Conservation (phyloP, 1,284 basidiomycete genomes). For the Ceratobasidium sp. region DNA sequence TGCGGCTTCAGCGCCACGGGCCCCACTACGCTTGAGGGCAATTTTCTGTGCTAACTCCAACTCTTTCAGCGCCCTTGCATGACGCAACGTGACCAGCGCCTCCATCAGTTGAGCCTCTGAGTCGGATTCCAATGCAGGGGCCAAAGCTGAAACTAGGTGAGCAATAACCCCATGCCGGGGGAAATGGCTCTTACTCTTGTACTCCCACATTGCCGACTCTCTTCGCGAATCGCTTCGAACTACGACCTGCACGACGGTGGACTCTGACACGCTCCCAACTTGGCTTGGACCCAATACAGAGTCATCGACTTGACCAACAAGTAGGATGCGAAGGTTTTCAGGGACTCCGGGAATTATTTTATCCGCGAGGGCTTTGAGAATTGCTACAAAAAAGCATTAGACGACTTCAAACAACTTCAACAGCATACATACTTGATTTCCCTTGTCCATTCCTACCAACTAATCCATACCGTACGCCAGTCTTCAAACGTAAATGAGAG, state of each 20-base stretch:
- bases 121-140: slow-evolving; percentile 46
- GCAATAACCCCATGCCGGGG: not conserved
- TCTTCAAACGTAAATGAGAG: slow-evolving; percentile 41
- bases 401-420: slow-evolving; percentile 19
- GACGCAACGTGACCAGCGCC: slow-evolving; percentile 44
- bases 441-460: slow-evolving; percentile 60
- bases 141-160: slow-evolving; percentile 41
- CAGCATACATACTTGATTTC: slow-evolving; percentile 54
- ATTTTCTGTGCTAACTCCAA: slow-evolving; percentile 60
- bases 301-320: slow-evolving; percentile 60
- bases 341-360: slow-evolving; percentile 60
- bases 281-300: slow-evolving; percentile 45
- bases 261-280: slow-evolving; percentile 33
- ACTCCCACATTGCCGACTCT: slow-evolving; percentile 45
- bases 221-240: slow-evolving; percentile 50
- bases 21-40: slow-evolving; percentile 64
- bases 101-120: slow-evolving; percentile 43
- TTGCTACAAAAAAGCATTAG: slow-evolving; percentile 43
- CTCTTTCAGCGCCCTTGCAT: slow-evolving; percentile 49
- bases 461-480: slow-evolving; percentile 41
- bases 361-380: slow-evolving; percentile 55
- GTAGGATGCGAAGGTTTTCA: slow-evolving; percentile 57
- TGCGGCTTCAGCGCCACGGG: slow-evolving; percentile 66
- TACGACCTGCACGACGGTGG: slow-evolving; percentile 49
- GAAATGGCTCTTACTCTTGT: slow-evolving; percentile 44